These are phyloP conservation scores for Chaetomium fimeti DNA, from an alignment of 495 filamentous ascomycete genomes.

Conservation along the genomic window DNA sequence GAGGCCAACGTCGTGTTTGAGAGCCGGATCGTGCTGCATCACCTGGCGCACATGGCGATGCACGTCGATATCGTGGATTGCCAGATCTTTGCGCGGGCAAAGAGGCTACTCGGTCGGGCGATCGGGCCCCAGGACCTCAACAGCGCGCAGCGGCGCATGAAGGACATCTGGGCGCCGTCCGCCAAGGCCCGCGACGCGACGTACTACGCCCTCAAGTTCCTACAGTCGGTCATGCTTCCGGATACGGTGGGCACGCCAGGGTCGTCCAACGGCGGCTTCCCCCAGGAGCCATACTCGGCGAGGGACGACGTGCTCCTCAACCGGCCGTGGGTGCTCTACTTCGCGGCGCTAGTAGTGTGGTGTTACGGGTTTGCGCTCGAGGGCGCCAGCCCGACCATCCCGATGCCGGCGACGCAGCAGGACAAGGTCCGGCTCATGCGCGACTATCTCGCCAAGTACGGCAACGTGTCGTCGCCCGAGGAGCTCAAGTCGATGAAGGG, in stretches of 20 bases:
- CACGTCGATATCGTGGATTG: slow-evolving; percentile 98
- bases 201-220: slow-evolving; percentile 88
- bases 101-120: slow-evolving; percentile 77
- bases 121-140: slow-evolving; percentile 80
- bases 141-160: slow-evolving; percentile 80
- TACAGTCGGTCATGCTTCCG: slow-evolving; percentile 73
- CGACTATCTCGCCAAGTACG: slow-evolving; percentile 68
- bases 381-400: slow-evolving; percentile 59
- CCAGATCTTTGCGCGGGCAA: slow-evolving; percentile 89
- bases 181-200: slow-evolving; percentile 90
- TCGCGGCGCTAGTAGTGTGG: slow-evolving; percentile 89
- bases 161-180: slow-evolving; percentile 84
- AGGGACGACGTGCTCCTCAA: slow-evolving; percentile 89
- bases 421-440: slow-evolving; percentile 78
- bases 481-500: slow-evolving; percentile 73
- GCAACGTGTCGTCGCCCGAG: slow-evolving; percentile 72
- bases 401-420: slow-evolving; percentile 53
- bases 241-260: slow-evolving; percentile 41
- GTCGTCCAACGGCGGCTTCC: slow-evolving; percentile 35
- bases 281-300: slow-evolving; percentile 63
- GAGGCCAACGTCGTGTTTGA: slow-evolving; percentile 82
- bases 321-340: slow-evolving; percentile 96
- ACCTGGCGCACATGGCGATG: slow-evolving; percentile 95
- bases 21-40: slow-evolving; percentile 82
- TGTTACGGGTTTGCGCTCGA: slow-evolving; percentile 92